Evolutionary conservation across 805 yeast species (phyloP).

Genomic region (Hanseniaspora mollemarum): DNA sequence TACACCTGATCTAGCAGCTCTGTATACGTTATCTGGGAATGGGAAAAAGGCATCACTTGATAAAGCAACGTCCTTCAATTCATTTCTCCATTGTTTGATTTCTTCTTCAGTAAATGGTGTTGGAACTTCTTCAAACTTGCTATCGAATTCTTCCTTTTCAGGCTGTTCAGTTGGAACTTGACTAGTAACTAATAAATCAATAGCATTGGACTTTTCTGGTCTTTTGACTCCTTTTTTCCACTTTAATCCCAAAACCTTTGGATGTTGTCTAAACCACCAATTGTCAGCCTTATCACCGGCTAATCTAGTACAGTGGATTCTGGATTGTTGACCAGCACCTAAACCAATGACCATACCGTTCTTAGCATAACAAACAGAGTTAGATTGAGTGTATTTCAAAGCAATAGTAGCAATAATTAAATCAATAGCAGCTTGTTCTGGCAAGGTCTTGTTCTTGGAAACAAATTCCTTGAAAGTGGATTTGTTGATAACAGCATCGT

Average conservation of each 20-base stretch:
- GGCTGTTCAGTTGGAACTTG: conserved; percentile 89
- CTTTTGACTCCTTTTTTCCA: conserved; percentile 98
- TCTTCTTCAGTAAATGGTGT: conserved; percentile 70
- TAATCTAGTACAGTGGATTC: conserved; percentile 97
- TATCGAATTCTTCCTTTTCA: conserved; percentile 82
- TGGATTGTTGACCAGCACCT: conserved; percentile 99
- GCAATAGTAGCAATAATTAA: conserved; percentile 96
- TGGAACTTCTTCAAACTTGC: conserved; percentile 78
- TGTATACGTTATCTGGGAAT: conserved; percentile 96
- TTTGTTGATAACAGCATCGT: conserved; percentile 89
- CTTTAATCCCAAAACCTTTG: conserved; percentile 78
- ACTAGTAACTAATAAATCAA: conserved; percentile 81
- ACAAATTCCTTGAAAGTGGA: conserved; percentile 86
- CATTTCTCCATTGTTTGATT: conserved; percentile 73
- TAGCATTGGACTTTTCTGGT: conserved; percentile 97
- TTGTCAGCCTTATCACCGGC: conserved; percentile 99
- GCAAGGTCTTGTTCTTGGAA: conserved; percentile 70
- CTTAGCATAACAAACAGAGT: conserved; percentile 96
- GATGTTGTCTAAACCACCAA: conserved; percentile 99
- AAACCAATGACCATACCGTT: conserved; percentile 98
- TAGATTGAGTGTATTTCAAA: conserved; percentile 93
- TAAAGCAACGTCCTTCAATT: conserved; percentile 76
- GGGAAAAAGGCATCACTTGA: conserved; percentile 99
- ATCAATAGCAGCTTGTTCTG: conserved; percentile 88
- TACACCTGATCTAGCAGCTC: conserved; percentile 95